Percentiles rank a stretch among this genome's conserved stretches.
Conservation (phyloP, 2,329 filamentous ascomycete species). For the Curvularia sp. region DNA sequence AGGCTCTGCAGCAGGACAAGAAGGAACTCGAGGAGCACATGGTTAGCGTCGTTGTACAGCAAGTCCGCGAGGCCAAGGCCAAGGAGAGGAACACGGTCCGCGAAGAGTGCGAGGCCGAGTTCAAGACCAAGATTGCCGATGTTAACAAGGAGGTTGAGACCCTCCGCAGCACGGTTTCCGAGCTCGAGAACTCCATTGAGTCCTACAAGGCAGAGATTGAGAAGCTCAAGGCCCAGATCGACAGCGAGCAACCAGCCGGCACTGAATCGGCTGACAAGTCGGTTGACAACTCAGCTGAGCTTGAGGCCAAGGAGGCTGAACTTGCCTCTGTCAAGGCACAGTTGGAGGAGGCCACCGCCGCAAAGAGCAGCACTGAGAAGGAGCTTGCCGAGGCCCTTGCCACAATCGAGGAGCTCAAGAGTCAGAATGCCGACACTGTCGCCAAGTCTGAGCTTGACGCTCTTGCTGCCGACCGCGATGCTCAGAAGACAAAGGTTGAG, state of each 20-base stretch:
- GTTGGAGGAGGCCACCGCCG: conserved; percentile 24
- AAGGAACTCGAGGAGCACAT: conserved; percentile 52
- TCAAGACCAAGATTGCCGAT: conserved; percentile 37
- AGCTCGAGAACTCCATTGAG: conserved; percentile 39
- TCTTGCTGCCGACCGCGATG: conserved; percentile 35
- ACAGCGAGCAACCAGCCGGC: conserved; percentile 27
- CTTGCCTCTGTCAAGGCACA: conserved; percentile 29
- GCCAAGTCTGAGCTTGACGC: conserved; percentile 39
- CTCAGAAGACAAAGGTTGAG: conserved; percentile 30
- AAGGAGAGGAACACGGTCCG: conserved; percentile 47
- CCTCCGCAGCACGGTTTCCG: conserved; percentile 24
- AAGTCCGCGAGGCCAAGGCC: conserved; percentile 50
- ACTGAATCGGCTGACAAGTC: conserved; percentile 13
- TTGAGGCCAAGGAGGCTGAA: conserved; percentile 41
- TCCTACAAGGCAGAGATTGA: conserved; percentile 40
- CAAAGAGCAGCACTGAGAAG: conserved; percentile 25
- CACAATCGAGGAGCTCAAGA: conserved; percentile 31
- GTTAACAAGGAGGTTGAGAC: conserved; percentile 27
- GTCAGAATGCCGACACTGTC: conserved; percentile 21
- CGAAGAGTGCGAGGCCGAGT: conserved; percentile 46
- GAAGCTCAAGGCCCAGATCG: conserved; percentile 37
- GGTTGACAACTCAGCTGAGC: conserved; percentile 30
- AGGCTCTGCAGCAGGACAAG: conserved; percentile 46
- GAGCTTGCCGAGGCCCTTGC: conserved; percentile 31
- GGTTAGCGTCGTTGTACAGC: conserved; percentile 52